Conservation (phyloP, 768 basidiomycete species). For the Termitomyces sp. region DNA sequence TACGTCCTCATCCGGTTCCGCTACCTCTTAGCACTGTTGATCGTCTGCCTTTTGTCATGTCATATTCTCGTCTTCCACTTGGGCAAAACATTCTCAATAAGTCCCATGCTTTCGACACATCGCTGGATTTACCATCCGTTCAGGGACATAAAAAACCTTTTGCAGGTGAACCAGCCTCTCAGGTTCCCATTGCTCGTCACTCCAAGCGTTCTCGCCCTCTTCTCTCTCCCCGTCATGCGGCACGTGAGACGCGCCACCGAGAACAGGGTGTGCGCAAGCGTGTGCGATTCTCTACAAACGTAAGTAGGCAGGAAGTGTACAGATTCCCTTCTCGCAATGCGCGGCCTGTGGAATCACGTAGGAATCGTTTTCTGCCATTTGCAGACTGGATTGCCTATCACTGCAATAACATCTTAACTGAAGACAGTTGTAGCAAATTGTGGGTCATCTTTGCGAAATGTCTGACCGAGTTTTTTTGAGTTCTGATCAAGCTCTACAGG, state of each 20-base stretch:
- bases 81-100: background rate
- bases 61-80: background rate
- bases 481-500: background rate
- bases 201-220: constrained; percentile 8
- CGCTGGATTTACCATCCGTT: background rate
- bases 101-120: background rate
- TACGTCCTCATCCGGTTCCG: background rate
- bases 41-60: background rate
- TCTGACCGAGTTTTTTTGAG: background rate
- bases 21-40: background rate
- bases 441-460: background rate
- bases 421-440: background rate
- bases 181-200: background rate
- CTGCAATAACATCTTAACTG: constrained; percentile 3
- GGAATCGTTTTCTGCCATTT: constrained; percentile 2
- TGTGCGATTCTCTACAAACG: constrained; percentile 3
- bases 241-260: background rate
- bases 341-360: background rate
- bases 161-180: background rate
- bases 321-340: background rate
- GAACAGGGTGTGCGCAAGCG: constrained; percentile 5
- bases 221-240: background rate
- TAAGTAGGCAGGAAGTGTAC: background rate
- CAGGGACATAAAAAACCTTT: background rate
- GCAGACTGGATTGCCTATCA: constrained; percentile 9